Evolutionary conservation across 2,329 filamentous ascomycete species (phyloP).

Genomic region (Lecanosticta acicola): DNA sequence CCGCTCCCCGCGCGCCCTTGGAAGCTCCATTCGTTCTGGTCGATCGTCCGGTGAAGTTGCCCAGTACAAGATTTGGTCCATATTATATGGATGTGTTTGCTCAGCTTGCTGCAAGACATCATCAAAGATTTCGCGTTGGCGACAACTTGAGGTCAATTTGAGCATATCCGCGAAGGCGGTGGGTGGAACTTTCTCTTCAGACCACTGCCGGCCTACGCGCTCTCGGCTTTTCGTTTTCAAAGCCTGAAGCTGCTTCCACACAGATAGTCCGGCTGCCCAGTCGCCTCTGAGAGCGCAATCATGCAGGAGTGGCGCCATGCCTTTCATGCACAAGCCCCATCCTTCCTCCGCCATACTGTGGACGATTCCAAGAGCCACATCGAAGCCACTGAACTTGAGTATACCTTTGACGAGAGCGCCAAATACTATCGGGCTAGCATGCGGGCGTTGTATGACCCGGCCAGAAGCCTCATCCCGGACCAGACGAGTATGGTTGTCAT

Average conservation of each 20-base stretch:
- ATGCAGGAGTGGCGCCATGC: constrained; percentile 36
- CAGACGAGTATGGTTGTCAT: constrained; percentile 13
- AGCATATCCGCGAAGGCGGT: constrained; percentile 23
- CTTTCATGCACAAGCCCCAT: constrained; percentile 41
- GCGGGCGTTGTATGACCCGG: constrained; percentile 40
- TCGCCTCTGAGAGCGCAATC: constrained; percentile 39
- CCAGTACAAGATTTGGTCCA: too few species aligned
- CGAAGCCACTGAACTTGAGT: constrained; percentile 42
- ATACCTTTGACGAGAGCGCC: constrained; percentile 38
- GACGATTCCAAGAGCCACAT: constrained; percentile 39
- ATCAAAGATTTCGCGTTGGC: constrained; percentile 13
- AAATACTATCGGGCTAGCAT: constrained; percentile 43
- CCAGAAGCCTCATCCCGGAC: constrained; percentile 1
- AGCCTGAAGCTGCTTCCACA: constrained; percentile 40
- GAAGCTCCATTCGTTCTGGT: too few species aligned
- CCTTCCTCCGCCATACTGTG: constrained; percentile 40
- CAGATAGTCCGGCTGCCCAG: constrained; percentile 32
- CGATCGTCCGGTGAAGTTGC: too few species aligned
- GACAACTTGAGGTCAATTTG: constrained; percentile 20
- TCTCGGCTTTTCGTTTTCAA: constrained; percentile 14
- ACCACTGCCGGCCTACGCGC: constrained; percentile 11
- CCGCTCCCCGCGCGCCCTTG: too few species aligned
- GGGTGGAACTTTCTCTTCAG: constrained; percentile 6
- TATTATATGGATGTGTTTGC: too few species aligned
- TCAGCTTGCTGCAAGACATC: constrained; percentile 15